Base-by-base conservation (phyloP, 495 filamentous ascomycete genomes). In the Astrocystis sublimbata region DNA sequence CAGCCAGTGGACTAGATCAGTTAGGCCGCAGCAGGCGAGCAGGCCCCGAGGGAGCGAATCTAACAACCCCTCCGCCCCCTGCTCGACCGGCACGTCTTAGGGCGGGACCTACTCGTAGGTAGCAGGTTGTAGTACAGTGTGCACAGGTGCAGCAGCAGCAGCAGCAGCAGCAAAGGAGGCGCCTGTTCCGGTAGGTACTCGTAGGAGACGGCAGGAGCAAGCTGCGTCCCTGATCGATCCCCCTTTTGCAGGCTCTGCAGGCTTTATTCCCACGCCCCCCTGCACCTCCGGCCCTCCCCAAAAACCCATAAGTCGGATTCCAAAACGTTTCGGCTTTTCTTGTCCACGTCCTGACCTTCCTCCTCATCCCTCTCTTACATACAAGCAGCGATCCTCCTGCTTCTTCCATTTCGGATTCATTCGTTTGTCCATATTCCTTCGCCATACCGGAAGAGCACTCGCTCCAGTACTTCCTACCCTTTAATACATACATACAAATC, bases 361-460 rank as follows among this genome's bases (percentile, higher is more conserved):
- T 64, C 67, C 75, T 70, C 69, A 71, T 68, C 63, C 67, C 64
- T 63, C 69, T 65, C 65, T 65, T 65, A 65, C 75, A 71, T 62
- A 42, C 69, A 69, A 64, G 64, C 66, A 58, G 51, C 67, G 65
- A 71, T 63, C 68, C 64, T 70, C 68, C 66, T 71, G 67, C 61
- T 67, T 67, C 63, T 66, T 70, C 56, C 65, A 66, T 61, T 70
- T 66, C 69, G 71, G 63, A 65, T 71, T 69, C 68, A 71, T 76
- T 75, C 74, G 71, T 72, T 73, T 77, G 70, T 65, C 72, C 71
- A 77, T 81, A 81, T 79, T 79, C 80, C 78, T 71, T 75, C 76
- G 70, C 66, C 70, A 21, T 66, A 70, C 35, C 66, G 65, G 70
- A 68, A 68, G 65, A 59, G 65, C 70, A 67, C 70, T 73, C 72